Percentiles rank a stretch among this genome's conserved stretches.
Conservation (phyloP, 2,329 filamentous ascomycete species). For the Aureobasidium mangrovei region DNA sequence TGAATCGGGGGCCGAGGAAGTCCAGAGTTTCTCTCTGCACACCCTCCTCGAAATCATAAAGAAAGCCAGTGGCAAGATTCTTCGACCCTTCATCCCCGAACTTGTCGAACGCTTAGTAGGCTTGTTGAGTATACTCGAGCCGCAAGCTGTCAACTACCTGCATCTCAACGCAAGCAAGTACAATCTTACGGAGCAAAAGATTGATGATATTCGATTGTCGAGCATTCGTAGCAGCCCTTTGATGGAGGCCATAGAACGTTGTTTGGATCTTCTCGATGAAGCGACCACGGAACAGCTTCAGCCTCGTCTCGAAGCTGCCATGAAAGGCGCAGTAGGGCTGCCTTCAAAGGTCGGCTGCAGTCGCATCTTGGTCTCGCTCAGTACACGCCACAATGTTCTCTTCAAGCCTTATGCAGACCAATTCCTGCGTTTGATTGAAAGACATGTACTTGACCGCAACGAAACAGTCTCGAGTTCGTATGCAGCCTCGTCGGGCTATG, state of each 20-base stretch:
- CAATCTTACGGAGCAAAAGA: slow-evolving; percentile 77
- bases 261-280: slow-evolving; percentile 74
- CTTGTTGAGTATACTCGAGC: slow-evolving; percentile 79
- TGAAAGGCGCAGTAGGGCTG: slow-evolving; percentile 80
- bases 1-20: slow-evolving; percentile 80
- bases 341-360: slow-evolving; percentile 90
- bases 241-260: slow-evolving; percentile 84
- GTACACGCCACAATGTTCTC: slow-evolving; percentile 66
- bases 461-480: slow-evolving; percentile 89
- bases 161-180: slow-evolving; percentile 80
- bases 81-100: slow-evolving; percentile 71
- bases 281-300: slow-evolving; percentile 66
- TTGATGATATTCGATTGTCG: slow-evolving; percentile 76
- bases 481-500: slow-evolving; percentile 75
- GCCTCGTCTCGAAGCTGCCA: slow-evolving; percentile 63
- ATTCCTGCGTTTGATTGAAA: slow-evolving; percentile 70
- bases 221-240: slow-evolving; percentile 80
- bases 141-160: slow-evolving; percentile 81
- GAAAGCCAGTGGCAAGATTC: slow-evolving; percentile 64
- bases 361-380: slow-evolving; percentile 73
- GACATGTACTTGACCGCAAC: slow-evolving; percentile 80
- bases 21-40: slow-evolving; percentile 68
- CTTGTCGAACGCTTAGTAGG: slow-evolving; percentile 75
- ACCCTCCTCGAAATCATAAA: slow-evolving; percentile 87
- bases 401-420: slow-evolving; percentile 66